Conservation (phyloP, 192 early-diverging fungal species). For the Phycomyces blakesleeanus region DNA sequence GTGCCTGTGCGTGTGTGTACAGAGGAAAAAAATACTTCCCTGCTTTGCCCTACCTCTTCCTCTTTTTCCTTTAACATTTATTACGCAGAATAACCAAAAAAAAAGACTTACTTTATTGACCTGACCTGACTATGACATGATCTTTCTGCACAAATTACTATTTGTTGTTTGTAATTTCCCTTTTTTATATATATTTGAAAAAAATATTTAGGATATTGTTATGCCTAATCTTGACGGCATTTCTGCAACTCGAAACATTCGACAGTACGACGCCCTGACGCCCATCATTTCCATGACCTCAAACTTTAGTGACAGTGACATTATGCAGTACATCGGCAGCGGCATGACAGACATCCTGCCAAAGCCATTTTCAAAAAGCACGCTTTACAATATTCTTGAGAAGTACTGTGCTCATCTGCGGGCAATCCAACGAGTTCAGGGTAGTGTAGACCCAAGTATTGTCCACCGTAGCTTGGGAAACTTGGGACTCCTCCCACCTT, state of each 20-base stretch:
- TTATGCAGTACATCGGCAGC: conserved; percentile 60
- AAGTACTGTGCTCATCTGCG: conserved; percentile 53
- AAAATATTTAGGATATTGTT: conserved; percentile 69
- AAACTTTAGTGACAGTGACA: conserved; percentile 61
- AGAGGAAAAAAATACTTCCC: no score
- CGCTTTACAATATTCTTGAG: conserved; percentile 51
- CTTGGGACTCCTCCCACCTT: no score
- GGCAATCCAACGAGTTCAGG: conserved; percentile 34
- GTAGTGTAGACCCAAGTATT: neutral
- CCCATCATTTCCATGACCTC: conserved; percentile 79
- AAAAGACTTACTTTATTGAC: no score
- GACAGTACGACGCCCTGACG: conserved; percentile 64
- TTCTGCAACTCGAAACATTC: conserved; percentile 63
- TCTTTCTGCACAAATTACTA: no score
- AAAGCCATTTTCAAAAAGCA: conserved; percentile 61
- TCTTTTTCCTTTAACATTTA: no score
- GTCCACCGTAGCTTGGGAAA: no score
- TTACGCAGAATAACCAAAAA: no score
- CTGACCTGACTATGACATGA: no score
- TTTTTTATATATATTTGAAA: no score
- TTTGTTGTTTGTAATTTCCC: no score
- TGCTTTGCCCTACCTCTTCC: no score
- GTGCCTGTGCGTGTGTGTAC: no score
- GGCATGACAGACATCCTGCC: conserved; percentile 76
- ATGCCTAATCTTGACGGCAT: conserved; percentile 74